Percentiles rank a stretch among this genome's conserved stretches.
phyloP scores from a whole-genome alignment of 352 stramenopile species.

The Pythium grandisporangium region DNA sequence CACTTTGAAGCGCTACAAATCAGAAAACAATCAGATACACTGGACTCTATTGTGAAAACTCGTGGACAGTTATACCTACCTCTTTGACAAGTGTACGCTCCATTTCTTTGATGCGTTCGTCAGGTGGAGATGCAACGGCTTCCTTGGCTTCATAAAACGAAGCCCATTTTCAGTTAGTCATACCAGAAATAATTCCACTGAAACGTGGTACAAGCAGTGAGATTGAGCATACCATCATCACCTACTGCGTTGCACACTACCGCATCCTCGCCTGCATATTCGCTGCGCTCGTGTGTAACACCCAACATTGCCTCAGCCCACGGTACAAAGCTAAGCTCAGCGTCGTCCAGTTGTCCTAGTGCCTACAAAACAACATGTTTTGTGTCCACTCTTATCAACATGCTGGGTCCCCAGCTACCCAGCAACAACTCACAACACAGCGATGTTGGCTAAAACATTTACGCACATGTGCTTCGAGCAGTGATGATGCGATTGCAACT shows the following conservation, averaged over 20 bases:
- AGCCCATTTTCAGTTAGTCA: too few relatives aligned
- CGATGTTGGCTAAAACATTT: too few relatives aligned
- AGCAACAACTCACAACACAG: too few relatives aligned
- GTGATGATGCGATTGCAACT: slow-evolving; percentile 50
- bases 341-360: slow-evolving; percentile 36
- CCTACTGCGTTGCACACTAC: too few relatives aligned
- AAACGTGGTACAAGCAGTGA: too few relatives aligned
- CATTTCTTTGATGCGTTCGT: slow-evolving; percentile 28
- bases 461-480: slow-evolving; percentile 49
- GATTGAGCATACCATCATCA: too few relatives aligned
- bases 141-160: too few relatives aligned
- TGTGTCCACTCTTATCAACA: neutral
- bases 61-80: slow-evolving; percentile 10
- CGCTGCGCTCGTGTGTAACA: too few relatives aligned
- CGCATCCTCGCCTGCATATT: too few relatives aligned
- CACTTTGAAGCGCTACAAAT: slow-evolving; percentile 52
- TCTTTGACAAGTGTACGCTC: slow-evolving; percentile 54
- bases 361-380: slow-evolving; percentile 11
- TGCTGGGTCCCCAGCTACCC: neutral
- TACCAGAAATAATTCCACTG: too few relatives aligned
- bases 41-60: neutral
- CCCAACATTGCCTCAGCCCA: slow-evolving; percentile 70
- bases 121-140: too few relatives aligned
- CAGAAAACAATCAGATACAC: neutral
- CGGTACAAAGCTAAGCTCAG: slow-evolving; percentile 37